Base-by-base conservation (phyloP, 768 basidiomycete species). In the Pisolithus sp. region DNA sequence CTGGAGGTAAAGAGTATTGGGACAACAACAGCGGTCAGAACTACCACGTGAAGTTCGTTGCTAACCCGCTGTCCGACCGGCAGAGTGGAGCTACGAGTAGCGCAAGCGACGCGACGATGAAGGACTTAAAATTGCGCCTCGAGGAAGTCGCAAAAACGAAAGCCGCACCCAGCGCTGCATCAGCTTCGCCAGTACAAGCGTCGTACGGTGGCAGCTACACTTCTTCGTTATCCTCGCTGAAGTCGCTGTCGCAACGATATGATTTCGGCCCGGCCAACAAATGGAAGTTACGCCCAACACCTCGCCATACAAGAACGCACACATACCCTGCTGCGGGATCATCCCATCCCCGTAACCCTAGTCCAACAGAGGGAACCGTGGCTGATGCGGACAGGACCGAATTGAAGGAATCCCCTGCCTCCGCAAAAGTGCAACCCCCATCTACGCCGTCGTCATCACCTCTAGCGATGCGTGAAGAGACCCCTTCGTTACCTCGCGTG, bases 1-100 rank as follows among this genome's bases (percentile, higher is more conserved):
- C 84, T 23, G 81, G 71, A 5, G 88, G 87, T 0, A 70, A 73
- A 57, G 93, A 97, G 66, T 78, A 86, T 52, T 97, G 95, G 95
- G 95, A 98, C 67, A 94, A 90, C 71, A 95, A 96, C 63, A 64
- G 59, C 23, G 85, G 86, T 2, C 65, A 74, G 49, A 90, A 98
- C 64, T 97, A 95, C 67, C 72, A 80, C 44, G 79, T 89, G 50
- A 79, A 75, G 51, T 94, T 97, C 62, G 69, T 68, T 50, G 56
- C 55, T 15, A 44, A 42, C 28, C 64, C 66, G 52, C 59, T 61
- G 49, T 58, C 53, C 24, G 56, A 59, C 39, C 48, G 62, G 37
- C 66, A 57, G 41, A 57, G 66, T 47, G 68, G 63, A 20, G 68
- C 68, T 24, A 71, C 71, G 49, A 63, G 72, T 59, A 62, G 75